phyloP scores from a whole-genome alignment of 2,329 filamentous ascomycete genomes.

The Fusarium transvaalense region DNA sequence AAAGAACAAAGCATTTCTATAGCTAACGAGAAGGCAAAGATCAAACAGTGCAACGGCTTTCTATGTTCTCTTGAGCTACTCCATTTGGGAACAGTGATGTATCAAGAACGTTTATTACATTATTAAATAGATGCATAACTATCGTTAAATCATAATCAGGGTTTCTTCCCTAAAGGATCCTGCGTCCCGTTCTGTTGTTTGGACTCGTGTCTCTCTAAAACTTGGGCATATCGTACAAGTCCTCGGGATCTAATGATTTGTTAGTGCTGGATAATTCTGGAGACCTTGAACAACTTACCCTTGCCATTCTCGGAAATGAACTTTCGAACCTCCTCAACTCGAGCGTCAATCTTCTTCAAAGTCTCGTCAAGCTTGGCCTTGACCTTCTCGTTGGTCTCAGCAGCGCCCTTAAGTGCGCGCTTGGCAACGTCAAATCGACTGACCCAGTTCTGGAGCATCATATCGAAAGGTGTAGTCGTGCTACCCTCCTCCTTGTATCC shows the following conservation, averaged over 20 bases:
- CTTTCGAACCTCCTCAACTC: slow-evolving; percentile 62
- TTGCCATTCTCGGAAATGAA: slow-evolving; percentile 66
- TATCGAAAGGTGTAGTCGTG: slow-evolving; percentile 77
- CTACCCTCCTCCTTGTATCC: slow-evolving; percentile 75
- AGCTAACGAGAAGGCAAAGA: too few species aligned
- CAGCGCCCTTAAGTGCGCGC: slow-evolving; percentile 63
- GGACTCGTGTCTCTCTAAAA: slow-evolving; percentile 7
- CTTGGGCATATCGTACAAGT: slow-evolving; percentile 41
- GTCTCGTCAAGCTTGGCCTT: slow-evolving; percentile 59
- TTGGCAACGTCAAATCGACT: slow-evolving; percentile 71
- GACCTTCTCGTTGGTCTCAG: slow-evolving; percentile 62
- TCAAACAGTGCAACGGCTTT: too few species aligned
- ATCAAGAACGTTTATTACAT: not conserved
- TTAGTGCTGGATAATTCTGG: not conserved
- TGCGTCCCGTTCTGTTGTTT: not conserved
- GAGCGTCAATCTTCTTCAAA: slow-evolving; percentile 61
- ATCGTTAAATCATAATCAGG: not conserved
- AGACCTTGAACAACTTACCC: slow-evolving; percentile 52
- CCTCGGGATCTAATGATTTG: slow-evolving; percentile 32
- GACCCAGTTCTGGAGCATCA: slow-evolving; percentile 74
- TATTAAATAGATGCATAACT: not conserved
- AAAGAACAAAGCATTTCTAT: not conserved
- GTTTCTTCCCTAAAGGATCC: not conserved
- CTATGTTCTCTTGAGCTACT: too few species aligned
- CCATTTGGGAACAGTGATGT: not conserved